Conservation (phyloP, 495 filamentous ascomycete species). For the Hypoxylon fragiforme region DNA sequence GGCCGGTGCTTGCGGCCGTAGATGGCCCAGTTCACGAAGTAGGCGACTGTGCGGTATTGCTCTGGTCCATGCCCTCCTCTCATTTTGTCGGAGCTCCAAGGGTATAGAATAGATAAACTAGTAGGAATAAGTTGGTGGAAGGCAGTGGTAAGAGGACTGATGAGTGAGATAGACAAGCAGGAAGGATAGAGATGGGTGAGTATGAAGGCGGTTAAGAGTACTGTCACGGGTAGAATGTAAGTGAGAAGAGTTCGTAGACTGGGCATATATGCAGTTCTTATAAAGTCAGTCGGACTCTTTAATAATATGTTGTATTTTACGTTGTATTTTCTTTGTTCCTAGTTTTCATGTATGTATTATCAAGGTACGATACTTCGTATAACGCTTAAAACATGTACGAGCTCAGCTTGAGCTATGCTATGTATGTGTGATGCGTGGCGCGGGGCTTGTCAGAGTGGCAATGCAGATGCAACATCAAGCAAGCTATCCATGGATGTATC, state of each 20-base stretch:
- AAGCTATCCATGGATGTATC: too few species aligned
- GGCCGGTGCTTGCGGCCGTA: conserved; percentile 87
- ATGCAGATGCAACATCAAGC: neutral
- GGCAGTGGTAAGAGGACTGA: neutral
- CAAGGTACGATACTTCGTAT: too few species aligned
- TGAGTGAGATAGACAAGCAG: neutral
- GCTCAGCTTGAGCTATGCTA: conserved; percentile 4
- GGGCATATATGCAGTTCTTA: conserved; percentile 14
- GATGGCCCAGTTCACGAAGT: conserved; percentile 94
- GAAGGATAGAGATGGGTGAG: conserved; percentile 15
- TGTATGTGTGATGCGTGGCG: conserved; percentile 14
- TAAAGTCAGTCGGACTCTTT: neutral
- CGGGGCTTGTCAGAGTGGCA: conserved; percentile 14
- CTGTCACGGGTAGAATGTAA: conserved; percentile 16
- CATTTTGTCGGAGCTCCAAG: conserved; percentile 38
- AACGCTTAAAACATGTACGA: too few species aligned
- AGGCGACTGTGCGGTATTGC: conserved; percentile 72
- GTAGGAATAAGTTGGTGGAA: conserved; percentile 4
- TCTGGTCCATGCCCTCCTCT: conserved; percentile 45
- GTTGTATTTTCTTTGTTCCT: neutral
- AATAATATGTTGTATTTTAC: neutral
- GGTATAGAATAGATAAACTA: neutral
- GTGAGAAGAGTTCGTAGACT: conserved; percentile 7
- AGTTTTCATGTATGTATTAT: too few species aligned
- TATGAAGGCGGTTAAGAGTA: conserved; percentile 8